Conservation (phyloP, 2,329 filamentous ascomycete genomes). For the Laburnicola sp. region DNA sequence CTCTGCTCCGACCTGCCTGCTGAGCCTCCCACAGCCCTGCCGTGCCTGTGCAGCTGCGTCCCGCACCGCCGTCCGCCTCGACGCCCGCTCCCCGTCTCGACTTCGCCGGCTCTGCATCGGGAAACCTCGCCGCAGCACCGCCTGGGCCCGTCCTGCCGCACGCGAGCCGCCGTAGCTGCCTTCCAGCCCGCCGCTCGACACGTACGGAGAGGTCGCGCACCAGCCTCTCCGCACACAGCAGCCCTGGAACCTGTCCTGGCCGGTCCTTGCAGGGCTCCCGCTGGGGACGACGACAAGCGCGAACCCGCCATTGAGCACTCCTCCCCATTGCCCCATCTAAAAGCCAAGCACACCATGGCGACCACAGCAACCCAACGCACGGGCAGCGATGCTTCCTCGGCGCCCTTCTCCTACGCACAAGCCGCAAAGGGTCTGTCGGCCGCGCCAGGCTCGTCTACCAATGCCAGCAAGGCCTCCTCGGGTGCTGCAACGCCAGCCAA, state of each 20-base stretch:
- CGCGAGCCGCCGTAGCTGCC: too few species aligned
- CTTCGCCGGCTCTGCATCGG: conserved; percentile 5
- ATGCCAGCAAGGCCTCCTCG: conserved; percentile 51
- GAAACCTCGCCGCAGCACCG: conserved; percentile 24
- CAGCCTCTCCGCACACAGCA: conserved; percentile 48
- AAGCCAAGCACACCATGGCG: conserved; percentile 31
- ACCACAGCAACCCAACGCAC: conserved; percentile 22
- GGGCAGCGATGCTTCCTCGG: conserved; percentile 44
- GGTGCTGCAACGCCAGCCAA: conserved; percentile 49
- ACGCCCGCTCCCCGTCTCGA: not conserved
- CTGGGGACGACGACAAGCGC: conserved; percentile 32
- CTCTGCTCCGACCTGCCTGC: too few species aligned
- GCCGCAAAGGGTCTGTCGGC: conserved; percentile 78
- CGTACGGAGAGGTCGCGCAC: conserved; percentile 47
- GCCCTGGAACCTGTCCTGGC: conserved; percentile 35
- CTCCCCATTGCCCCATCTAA: conserved; percentile 11
- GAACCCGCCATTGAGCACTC: conserved; percentile 12
- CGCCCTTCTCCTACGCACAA: conserved; percentile 90
- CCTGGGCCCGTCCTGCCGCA: too few species aligned
- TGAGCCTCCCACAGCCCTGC: too few species aligned
- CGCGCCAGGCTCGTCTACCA: conserved; percentile 48
- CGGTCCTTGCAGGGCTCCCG: conserved; percentile 36
- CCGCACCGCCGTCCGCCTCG: not conserved
- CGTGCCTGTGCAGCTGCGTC: not conserved
- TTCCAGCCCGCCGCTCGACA: not conserved